Percentiles rank a stretch among this genome's conserved stretches.
Conservation (phyloP, 805 yeast species). For the Torulaspora quercuum region DNA sequence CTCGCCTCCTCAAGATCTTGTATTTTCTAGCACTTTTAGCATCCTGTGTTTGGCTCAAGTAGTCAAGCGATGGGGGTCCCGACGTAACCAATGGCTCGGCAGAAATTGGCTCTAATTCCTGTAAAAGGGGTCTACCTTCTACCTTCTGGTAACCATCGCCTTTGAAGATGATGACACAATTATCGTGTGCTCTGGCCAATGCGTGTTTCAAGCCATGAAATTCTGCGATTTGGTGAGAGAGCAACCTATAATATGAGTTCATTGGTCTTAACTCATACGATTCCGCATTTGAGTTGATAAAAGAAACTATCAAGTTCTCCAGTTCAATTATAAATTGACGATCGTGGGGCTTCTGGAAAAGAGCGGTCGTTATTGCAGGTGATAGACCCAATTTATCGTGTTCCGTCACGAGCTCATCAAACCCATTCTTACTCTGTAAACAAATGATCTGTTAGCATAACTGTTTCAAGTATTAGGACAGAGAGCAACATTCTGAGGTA, state of each 20-base stretch:
- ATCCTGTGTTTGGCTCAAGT: constrained; percentile 1
- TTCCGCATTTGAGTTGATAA: constrained; percentile 42
- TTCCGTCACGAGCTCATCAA: neutral
- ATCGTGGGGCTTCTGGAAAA: constrained; percentile 44
- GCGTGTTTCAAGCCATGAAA: constrained; percentile 61
- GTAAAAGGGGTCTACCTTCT: constrained; percentile 20
- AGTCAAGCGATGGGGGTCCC: neutral
- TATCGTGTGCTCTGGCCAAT: constrained; percentile 46
- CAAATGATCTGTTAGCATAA: constrained; percentile 4
- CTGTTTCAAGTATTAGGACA: too few relatives aligned
- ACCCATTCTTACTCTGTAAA: constrained; percentile 1
- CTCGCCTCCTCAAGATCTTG: constrained; percentile 30
- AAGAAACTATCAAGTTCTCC: constrained; percentile 47
- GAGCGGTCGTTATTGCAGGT: constrained; percentile 39
- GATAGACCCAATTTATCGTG: constrained; percentile 21
- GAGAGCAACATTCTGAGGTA: too few relatives aligned
- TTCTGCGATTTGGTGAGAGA: constrained; percentile 68
- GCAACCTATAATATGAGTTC: constrained; percentile 65
- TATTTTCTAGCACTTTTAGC: constrained; percentile 9
- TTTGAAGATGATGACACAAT: constrained; percentile 44
- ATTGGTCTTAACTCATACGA: constrained; percentile 48
- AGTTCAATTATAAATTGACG: constrained; percentile 48
- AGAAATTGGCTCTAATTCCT: constrained; percentile 19
- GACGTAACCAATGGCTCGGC: neutral
- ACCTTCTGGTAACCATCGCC: constrained; percentile 26